Evolutionary conservation across 192 early-diverging fungal species (phyloP).

Genomic region (Anaeromyces robustus): DNA sequence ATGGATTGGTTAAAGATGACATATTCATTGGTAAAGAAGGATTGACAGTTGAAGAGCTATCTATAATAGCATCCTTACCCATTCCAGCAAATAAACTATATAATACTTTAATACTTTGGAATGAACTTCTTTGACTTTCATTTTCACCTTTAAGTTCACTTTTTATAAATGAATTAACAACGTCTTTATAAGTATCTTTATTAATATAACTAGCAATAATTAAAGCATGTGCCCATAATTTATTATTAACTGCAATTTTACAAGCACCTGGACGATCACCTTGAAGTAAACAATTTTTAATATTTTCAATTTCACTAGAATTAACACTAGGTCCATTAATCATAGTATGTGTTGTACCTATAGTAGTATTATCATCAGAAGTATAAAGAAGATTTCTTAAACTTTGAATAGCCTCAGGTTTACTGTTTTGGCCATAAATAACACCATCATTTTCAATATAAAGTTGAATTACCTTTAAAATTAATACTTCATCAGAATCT

Average conservation of each 20-base stretch:
- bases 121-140: slow-evolving; percentile 5
- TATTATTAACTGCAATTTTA: slow-evolving; percentile 19
- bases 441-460: slow-evolving; percentile 47
- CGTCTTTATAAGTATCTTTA: slow-evolving; percentile 65
- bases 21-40: too few species aligned
- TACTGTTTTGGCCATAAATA: slow-evolving; percentile 17
- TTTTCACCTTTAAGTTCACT: slow-evolving; percentile 40
- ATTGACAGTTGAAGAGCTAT: not conserved
- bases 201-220: slow-evolving; percentile 77
- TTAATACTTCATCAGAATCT: slow-evolving; percentile 13
- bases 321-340: not conserved
- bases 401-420: slow-evolving; percentile 24
- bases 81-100: slow-evolving; percentile 13
- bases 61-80: slow-evolving; percentile 1
- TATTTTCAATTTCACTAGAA: slow-evolving; percentile 7
- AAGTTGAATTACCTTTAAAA: slow-evolving; percentile 47
- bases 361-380: slow-evolving; percentile 23
- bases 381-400: slow-evolving; percentile 20
- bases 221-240: slow-evolving; percentile 79
- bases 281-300: slow-evolving; percentile 17
- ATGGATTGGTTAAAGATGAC: not conserved
- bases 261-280: slow-evolving; percentile 23
- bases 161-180: slow-evolving; percentile 52
- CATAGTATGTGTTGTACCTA: not conserved
- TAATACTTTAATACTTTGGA: slow-evolving; percentile 17